Evolutionary conservation across 352 stramenopile genomes (phyloP), one percentile per base, ranked within the genome.

Genomic region (Phytopythium kandeliae): DNA sequence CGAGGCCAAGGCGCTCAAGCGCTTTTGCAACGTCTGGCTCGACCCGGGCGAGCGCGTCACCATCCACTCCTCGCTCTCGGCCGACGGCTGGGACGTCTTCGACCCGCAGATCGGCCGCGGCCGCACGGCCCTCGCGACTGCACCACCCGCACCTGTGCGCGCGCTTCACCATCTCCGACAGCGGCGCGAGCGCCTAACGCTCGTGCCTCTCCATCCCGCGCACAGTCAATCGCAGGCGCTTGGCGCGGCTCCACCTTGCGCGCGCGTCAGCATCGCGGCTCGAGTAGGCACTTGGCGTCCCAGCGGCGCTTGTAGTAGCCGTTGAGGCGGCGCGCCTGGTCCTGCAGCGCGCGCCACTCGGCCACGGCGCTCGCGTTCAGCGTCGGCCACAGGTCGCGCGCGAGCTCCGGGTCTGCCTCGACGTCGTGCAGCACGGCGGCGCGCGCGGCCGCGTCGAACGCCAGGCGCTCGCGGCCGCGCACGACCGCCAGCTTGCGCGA

Each of bases 1-100:
- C 10, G 82, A 92, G 54, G 68, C 86, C 35, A 93, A 92, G 64
- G 69, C 82, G 53, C 74, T 95, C 36, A 81, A 84, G 42, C 77
- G 79, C 36, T 94, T 93, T 48, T 50, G 66, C 19, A 94, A 94
- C 61, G 71, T 95, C 31, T 46, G 67, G 7, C 60, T 93, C 31
- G 22, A 60, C 22, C 60, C 74, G 0, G 60, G 64, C 0, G 52
- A 66, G 34, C 61, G 62, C 8, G 59, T 53, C 9, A 57, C 51
- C 16, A 61, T 80, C 10, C 57, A 50, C 34, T 76, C 81, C 26
- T 60, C 55, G 15, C 58, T 88, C 13, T 74, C 60, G 11, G 55
- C 45, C 2, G 65, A 71, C 11, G 76, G 88, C 51, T 86, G 70
- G 71, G 73, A 71, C 28, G 69, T 86, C 7, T 79, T 72, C 30